Evolutionary conservation across 208 protist genomes (phyloP).

Genomic region (Acanthamoeba healyi): DNA sequence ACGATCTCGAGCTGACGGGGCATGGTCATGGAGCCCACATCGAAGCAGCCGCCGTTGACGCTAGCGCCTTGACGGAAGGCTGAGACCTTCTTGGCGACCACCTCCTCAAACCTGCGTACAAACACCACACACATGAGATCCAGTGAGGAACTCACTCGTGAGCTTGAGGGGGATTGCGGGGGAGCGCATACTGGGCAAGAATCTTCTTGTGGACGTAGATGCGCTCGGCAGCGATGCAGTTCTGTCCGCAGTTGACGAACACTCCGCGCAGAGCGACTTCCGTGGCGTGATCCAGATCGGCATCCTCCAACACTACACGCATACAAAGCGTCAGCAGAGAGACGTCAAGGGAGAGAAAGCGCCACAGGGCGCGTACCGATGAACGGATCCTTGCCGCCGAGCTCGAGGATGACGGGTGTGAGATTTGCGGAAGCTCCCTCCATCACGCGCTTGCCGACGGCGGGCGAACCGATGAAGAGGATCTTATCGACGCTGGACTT

Average conservation of each 20-base stretch:
- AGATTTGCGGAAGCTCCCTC: constrained; percentile 91
- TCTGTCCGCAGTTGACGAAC: constrained; percentile 96
- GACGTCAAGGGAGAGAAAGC: constrained; percentile 93
- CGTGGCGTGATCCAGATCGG: constrained; percentile 85
- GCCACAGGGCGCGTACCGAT: constrained; percentile 89
- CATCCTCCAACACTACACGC: constrained; percentile 73
- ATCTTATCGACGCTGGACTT: constrained; percentile 93
- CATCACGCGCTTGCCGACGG: constrained; percentile 89
- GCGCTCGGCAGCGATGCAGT: constrained; percentile 89
- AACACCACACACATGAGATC: neutral
- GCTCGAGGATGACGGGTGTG: constrained; percentile 94
- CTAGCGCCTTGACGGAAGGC: constrained; percentile 88
- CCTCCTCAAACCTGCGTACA: constrained; percentile 82
- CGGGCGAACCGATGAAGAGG: constrained; percentile 92
- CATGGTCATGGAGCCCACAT: constrained; percentile 96
- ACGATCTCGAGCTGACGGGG: constrained; percentile 93
- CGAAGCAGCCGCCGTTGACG: constrained; percentile 81
- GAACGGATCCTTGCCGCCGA: constrained; percentile 95
- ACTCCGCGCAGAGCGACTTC: constrained; percentile 93
- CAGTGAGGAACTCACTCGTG: constrained; percentile 81
- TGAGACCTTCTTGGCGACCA: neutral
- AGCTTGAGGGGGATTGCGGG: constrained; percentile 77
- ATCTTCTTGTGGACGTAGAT: constrained; percentile 89
- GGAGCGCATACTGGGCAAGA: constrained; percentile 92
- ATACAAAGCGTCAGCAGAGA: too few relatives aligned